These are phyloP conservation scores for Wickerhamomyces sp. DNA, from an alignment of 1,139 yeast genomes.

Conservation along the genomic window DNA sequence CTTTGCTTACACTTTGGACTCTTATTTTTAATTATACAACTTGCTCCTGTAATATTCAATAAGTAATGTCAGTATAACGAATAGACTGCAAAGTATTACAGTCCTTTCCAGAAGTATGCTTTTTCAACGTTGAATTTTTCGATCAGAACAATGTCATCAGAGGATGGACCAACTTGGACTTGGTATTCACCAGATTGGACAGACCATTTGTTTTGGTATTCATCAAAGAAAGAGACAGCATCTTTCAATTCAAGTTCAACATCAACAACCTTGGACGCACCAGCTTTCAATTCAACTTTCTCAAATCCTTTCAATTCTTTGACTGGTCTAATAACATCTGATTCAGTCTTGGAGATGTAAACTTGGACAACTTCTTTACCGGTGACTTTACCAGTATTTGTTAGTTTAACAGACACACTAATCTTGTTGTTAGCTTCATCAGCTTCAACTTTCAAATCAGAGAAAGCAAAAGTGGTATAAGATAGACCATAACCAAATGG, in stretches of 20 bases:
- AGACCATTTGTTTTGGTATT: conserved; percentile 40
- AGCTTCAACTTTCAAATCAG: conserved; percentile 17
- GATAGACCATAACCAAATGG: conserved; percentile 59
- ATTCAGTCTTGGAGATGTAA: conserved; percentile 33
- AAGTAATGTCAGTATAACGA: no score
- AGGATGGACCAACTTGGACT: conserved; percentile 37
- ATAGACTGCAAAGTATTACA: not conserved
- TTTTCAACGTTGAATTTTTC: conserved; percentile 20
- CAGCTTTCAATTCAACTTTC: conserved; percentile 39
- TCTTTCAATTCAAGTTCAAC: conserved; percentile 36
- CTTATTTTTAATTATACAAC: no score
- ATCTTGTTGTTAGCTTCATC: conserved; percentile 25
- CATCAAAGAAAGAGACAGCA: conserved; percentile 48
- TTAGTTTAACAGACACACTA: conserved; percentile 33
- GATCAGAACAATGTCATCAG: conserved; percentile 19
- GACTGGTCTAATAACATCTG: conserved; percentile 41
- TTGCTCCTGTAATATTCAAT: no score
- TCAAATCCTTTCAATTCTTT: conserved; percentile 52
- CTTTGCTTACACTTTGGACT: no score
- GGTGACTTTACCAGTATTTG: conserved; percentile 32
- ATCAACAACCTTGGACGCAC: conserved; percentile 31
- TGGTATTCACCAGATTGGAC: conserved; percentile 42
- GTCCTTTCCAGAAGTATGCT: conserved; percentile 11
- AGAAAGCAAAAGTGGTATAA: conserved; percentile 39
- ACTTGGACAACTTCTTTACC: conserved; percentile 42